A percentile compares a stretch with the other conserved stretches of the same genome.
Conservation (phyloP, 2,329 filamentous ascomycete species). For the Leptographium procerum region DNA sequence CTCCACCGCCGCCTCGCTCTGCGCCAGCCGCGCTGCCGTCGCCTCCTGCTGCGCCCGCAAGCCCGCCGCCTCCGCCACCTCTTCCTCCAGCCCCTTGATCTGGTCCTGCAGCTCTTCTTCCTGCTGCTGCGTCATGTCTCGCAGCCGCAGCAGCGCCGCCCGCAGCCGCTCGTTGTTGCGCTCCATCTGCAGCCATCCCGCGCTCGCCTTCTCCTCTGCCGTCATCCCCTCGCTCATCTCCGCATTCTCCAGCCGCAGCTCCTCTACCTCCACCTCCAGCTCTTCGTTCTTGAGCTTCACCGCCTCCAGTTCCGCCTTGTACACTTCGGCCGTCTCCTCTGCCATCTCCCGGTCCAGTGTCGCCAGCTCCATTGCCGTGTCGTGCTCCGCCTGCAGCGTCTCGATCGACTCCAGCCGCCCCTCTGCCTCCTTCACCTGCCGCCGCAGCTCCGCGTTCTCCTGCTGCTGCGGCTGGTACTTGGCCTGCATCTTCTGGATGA, state of each 20-base stretch:
- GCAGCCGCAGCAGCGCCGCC: conserved; percentile 71
- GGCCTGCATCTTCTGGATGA: conserved; percentile 81
- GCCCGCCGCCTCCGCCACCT: conserved; percentile 54
- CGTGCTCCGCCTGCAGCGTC: conserved; percentile 69
- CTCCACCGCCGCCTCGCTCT: conserved; percentile 64
- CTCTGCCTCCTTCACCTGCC: conserved; percentile 67
- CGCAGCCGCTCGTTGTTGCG: conserved; percentile 77
- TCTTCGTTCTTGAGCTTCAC: conserved; percentile 71
- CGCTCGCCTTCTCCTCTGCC: conserved; percentile 74
- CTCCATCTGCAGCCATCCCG: conserved; percentile 87
- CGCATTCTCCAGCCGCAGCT: conserved; percentile 75
- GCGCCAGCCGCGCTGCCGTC: conserved; percentile 60
- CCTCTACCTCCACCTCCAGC: conserved; percentile 75
- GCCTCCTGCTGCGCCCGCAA: conserved; percentile 60
- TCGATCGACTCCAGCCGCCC: conserved; percentile 58
- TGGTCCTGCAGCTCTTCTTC: conserved; percentile 70
- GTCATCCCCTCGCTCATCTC: conserved; percentile 78
- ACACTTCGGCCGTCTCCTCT: conserved; percentile 76
- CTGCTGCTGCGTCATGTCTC: conserved; percentile 77
- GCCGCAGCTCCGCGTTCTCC: conserved; percentile 66
- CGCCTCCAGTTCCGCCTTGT: conserved; percentile 69
- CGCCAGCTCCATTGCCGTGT: conserved; percentile 74
- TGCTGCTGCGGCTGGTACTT: conserved; percentile 80
- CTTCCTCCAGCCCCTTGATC: conserved; percentile 61
- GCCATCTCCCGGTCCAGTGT: conserved; percentile 92